These are phyloP conservation scores for Neonectria neomacrospora DNA, from an alignment of 2,329 filamentous ascomycete species.

Conservation along the genomic window DNA sequence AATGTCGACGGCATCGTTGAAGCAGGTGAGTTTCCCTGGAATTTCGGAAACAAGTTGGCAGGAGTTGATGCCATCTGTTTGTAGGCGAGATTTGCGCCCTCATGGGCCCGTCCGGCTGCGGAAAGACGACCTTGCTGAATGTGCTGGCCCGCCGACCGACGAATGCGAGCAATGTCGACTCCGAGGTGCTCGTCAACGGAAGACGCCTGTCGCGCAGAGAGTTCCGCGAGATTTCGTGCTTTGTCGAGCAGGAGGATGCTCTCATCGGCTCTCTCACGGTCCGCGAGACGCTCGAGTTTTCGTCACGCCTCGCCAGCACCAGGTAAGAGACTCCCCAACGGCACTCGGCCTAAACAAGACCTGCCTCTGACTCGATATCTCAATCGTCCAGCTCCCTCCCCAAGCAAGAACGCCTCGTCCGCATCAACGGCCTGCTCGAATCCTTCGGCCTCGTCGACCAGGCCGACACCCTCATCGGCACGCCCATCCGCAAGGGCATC, in stretches of 20 bases:
- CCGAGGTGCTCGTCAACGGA: conserved; percentile 71
- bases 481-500: conserved; percentile 83
- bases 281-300: conserved; percentile 81
- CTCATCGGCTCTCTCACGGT: conserved; percentile 85
- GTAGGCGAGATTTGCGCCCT: conserved; percentile 78
- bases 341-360: neutral
- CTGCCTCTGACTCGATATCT: neutral
- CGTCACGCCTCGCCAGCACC: conserved; percentile 73
- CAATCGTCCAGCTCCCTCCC: conserved; percentile 47
- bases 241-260: conserved; percentile 90
- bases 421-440: conserved; percentile 73
- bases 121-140: conserved; percentile 88
- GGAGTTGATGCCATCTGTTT: neutral
- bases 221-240: conserved; percentile 76
- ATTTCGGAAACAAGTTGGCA: neutral
- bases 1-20: conserved; percentile 71
- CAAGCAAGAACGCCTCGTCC: conserved; percentile 66
- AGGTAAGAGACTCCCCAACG: conserved; percentile 53
- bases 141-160: conserved; percentile 70
- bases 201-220: conserved; percentile 58
- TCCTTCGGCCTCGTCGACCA: conserved; percentile 80
- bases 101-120: conserved; percentile 80
- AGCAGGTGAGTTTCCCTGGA: conserved; percentile 58
- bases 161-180: conserved; percentile 54
- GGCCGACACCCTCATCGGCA: conserved; percentile 79